A percentile compares a stretch with the other conserved stretches of the same genome.
Evolutionary conservation across 2,329 filamentous ascomycete species (phyloP).

Genomic region (Trichoderma harzianum): DNA sequence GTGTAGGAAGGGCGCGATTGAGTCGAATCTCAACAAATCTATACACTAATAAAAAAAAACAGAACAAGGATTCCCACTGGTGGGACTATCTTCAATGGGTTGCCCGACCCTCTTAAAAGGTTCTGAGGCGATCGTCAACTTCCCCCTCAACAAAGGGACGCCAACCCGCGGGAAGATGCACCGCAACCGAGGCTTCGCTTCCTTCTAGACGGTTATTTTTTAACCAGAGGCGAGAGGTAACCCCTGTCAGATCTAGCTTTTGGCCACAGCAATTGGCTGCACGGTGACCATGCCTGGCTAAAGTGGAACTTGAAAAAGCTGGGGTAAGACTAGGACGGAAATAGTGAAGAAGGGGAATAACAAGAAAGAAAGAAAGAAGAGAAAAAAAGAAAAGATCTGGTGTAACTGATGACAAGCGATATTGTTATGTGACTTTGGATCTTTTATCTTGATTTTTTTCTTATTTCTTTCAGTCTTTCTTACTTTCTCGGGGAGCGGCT

Average conservation of each 20-base stretch:
- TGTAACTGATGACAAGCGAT: background rate
- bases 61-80: background rate
- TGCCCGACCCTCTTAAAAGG: background rate
- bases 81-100: background rate
- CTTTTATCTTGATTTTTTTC: background rate
- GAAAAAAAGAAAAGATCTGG: background rate
- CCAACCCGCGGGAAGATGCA: background rate
- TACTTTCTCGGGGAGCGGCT: background rate
- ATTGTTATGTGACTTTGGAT: background rate
- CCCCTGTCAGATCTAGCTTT: background rate
- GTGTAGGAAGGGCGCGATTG: background rate
- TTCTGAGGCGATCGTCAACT: background rate
- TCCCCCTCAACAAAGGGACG: background rate
- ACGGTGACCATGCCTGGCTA: background rate
- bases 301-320: background rate
- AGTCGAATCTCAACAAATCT: background rate
- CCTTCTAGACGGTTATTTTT: background rate
- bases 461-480: background rate
- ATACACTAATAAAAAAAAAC: background rate
- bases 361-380: background rate
- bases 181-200: background rate
- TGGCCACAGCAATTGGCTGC: background rate
- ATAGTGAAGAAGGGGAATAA: background rate
- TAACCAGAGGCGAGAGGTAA: background rate
- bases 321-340: background rate